Conservation (phyloP, 2,329 filamentous ascomycete genomes). For the Rhexocercosporidium sp. region DNA sequence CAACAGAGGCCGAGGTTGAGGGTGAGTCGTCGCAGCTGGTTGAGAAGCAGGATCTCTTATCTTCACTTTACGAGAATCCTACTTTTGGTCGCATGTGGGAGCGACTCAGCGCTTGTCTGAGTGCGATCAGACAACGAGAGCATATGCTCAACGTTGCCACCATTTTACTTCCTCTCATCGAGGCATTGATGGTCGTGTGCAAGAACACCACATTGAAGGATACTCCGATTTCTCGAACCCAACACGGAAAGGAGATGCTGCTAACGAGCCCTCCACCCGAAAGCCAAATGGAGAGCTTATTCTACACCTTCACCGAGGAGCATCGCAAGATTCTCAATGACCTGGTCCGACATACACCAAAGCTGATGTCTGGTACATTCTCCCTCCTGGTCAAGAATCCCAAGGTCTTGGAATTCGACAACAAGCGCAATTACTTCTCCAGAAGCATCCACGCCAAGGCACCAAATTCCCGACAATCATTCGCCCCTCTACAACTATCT, state of each 20-base stretch:
- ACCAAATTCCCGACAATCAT: slow-evolving; percentile 71
- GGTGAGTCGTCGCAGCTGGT: slow-evolving; percentile 58
- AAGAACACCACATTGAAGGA: slow-evolving; percentile 80
- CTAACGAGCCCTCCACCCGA: slow-evolving; percentile 80
- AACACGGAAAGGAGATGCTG: slow-evolving; percentile 68
- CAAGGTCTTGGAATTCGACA: slow-evolving; percentile 98
- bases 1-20: slow-evolving; percentile 54
- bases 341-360: slow-evolving; percentile 93
- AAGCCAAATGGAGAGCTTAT: slow-evolving; percentile 82
- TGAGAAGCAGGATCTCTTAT: slow-evolving; percentile 83
- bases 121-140: slow-evolving; percentile 86
- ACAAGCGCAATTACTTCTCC: slow-evolving; percentile 99
- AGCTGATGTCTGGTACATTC: slow-evolving; percentile 98
- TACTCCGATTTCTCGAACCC: slow-evolving; percentile 33
- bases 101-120: slow-evolving; percentile 87
- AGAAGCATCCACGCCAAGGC: slow-evolving; percentile 83
- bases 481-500: slow-evolving; percentile 78
- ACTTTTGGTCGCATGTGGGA: slow-evolving; percentile 92
- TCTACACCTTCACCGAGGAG: slow-evolving; percentile 97
- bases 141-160: slow-evolving; percentile 98
- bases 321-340: slow-evolving; percentile 98
- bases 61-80: slow-evolving; percentile 86
- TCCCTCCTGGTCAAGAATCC: slow-evolving; percentile 96
- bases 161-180: slow-evolving; percentile 90
- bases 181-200: slow-evolving; percentile 98